Conservation (phyloP, 1,284 basidiomycete genomes). For the Microbotryomycetes sp. region DNA sequence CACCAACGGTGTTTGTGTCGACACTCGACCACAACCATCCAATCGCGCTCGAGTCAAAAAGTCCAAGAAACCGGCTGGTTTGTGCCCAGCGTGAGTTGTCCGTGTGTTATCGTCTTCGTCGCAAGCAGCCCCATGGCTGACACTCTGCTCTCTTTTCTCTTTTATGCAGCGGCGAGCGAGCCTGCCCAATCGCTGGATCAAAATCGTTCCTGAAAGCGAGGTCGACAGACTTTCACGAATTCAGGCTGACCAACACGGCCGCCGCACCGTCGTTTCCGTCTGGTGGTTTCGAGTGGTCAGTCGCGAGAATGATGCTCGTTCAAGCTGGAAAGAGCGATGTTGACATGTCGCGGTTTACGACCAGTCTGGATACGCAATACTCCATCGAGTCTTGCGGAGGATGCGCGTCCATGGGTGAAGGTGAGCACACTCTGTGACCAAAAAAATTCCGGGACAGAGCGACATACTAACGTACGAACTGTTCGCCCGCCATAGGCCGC, state of each 20-base stretch:
- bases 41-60: background rate
- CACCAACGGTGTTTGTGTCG: background rate
- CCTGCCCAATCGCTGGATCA: conserved; percentile 5
- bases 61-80: background rate
- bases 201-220: background rate
- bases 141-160: background rate
- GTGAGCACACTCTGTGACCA: too few relatives aligned
- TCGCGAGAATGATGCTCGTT: too few relatives aligned
- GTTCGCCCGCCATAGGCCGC: too few relatives aligned
- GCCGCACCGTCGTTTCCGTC: background rate
- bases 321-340: too few relatives aligned
- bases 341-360: background rate
- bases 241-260: background rate
- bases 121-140: background rate
- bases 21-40: background rate
- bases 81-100: background rate
- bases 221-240: background rate
- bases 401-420: background rate
- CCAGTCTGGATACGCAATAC: background rate
- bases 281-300: background rate
- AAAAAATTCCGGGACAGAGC: too few relatives aligned
- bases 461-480: too few relatives aligned
- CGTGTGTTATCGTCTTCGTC: background rate
- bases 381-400: conserved; percentile 3
- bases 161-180: background rate